Percentiles rank a stretch among this genome's conserved stretches.
Evolutionary conservation across 805 yeast species (phyloP).

Genomic region (Saturnispora saitoi): DNA sequence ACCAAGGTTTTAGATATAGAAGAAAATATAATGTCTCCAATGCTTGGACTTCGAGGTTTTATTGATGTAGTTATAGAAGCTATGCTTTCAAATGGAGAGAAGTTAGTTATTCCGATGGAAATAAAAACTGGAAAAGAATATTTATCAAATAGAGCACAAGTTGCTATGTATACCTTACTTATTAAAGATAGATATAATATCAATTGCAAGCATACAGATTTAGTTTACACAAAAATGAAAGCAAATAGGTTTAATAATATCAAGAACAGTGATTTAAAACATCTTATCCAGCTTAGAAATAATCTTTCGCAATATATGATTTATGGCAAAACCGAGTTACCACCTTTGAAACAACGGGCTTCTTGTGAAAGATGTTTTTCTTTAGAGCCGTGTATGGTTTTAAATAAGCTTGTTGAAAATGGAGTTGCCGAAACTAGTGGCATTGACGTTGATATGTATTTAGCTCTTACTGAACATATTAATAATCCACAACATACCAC

Average conservation of each 20-base stretch:
- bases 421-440: constrained; percentile 53
- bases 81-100: constrained; percentile 29
- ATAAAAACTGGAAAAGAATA: constrained; percentile 75
- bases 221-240: constrained; percentile 65
- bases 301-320: constrained; percentile 51
- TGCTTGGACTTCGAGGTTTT: constrained; percentile 80
- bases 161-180: constrained; percentile 69
- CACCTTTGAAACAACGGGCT: constrained; percentile 43
- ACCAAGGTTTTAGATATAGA: constrained; percentile 72
- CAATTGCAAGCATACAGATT: constrained; percentile 52
- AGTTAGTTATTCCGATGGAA: constrained; percentile 72
- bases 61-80: constrained; percentile 83
- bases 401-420: constrained; percentile 49
- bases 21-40: constrained; percentile 87
- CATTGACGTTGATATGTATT: constrained; percentile 38
- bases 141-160: constrained; percentile 75
- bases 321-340: constrained; percentile 42
- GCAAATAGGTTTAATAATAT: constrained; percentile 36
- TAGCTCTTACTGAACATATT: constrained; percentile 39
- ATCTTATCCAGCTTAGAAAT: constrained; percentile 67
- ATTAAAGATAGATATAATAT: constrained; percentile 73
- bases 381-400: constrained; percentile 53
- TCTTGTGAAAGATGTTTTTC: constrained; percentile 56
- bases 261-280: constrained; percentile 48
- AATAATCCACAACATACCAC: constrained; percentile 32